Base-by-base conservation (phyloP, 1,284 basidiomycete genomes). In the Fomitopsis betulina region DNA sequence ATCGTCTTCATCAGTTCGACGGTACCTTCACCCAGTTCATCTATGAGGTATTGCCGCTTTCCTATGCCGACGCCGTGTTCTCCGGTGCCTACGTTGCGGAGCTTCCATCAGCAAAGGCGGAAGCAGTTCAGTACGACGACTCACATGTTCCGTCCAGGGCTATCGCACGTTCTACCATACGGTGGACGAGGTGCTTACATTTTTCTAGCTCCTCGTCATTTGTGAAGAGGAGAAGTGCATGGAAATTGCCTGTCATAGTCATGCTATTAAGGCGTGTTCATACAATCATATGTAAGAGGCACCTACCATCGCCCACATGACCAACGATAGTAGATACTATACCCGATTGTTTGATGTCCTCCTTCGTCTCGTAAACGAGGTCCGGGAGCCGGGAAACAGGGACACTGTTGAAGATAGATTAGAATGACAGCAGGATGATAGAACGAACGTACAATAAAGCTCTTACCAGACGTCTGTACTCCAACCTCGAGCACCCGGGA, bases 11-110 rank as follows among this genome's bases (percentile, higher is more conserved):
- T 96, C 25, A 96, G 72, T 58, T 84, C 81, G 13, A 95, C 89
- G 0, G 94, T 96, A 0, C 89, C 91, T 40, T 78, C 76, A 0
- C 94, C 93, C 0, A 96, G 80, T 69, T 96, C 94, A 58, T 85
- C 80, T 38, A 84, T 77, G 33, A 96, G 78, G 62, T 83, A 91
- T 60, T 84, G 80, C 61, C 81, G 84, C 76, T 94, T 94, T 13
- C 91, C 92, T n/a, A 94, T 75, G 0, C 93, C 93, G 8, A 96
- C 91, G 1, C 93, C 93, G 68, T 95, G 93, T 69, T 95, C 93
- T 10, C 93, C 93, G 0, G 87, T 89, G 66, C 85, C 83, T 86
- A 56, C 7, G 55, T 10, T 19, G 23, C 25, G n/a, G 39, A 30
- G 23, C 47, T 32, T 37, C 12, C 21, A 33, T 23, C 9, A 56